Conservation (phyloP, 768 basidiomycete genomes). For the Gymnopilus dilepis region DNA sequence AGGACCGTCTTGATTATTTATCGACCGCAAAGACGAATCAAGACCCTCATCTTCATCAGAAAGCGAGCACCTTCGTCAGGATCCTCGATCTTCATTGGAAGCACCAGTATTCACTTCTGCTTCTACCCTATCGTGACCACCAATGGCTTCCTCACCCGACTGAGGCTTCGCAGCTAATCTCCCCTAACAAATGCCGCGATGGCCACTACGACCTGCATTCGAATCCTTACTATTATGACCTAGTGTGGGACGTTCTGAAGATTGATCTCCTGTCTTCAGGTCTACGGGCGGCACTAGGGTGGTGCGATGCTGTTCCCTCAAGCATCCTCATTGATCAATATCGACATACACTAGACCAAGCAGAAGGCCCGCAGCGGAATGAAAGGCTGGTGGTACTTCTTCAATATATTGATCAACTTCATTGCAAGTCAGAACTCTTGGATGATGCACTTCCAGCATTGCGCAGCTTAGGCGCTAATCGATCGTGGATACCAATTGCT, state of each 20-base stretch:
- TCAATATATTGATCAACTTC: conserved; percentile 10
- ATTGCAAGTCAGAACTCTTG: neutral
- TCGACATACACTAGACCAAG: conserved; percentile 13
- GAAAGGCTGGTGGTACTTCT: conserved; percentile 9
- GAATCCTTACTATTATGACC: conserved; percentile 39
- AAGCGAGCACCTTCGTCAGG: conserved; percentile 13
- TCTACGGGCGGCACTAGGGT: conserved; percentile 40
- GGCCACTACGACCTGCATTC: neutral
- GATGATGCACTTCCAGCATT: neutral
- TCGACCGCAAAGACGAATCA: neutral
- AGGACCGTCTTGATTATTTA: conserved; percentile 41
- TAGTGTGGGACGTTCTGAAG: conserved; percentile 36
- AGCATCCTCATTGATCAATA: conserved; percentile 39
- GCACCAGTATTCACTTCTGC: neutral
- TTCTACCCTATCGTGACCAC: neutral
- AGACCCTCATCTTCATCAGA: conserved; percentile 10
- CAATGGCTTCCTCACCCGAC: conserved; percentile 11
- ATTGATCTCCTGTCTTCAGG: conserved; percentile 25
- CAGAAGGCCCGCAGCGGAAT: neutral
- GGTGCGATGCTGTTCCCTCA: conserved; percentile 40
- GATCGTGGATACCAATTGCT: conserved; percentile 20
- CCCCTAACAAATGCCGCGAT: conserved; percentile 31
- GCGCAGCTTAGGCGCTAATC: neutral
- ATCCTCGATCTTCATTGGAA: conserved; percentile 20
- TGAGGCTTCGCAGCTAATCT: conserved; percentile 38